These are phyloP conservation scores for Aspergillus latus DNA, from an alignment of 2,329 filamentous ascomycete genomes.

Conservation along the genomic window DNA sequence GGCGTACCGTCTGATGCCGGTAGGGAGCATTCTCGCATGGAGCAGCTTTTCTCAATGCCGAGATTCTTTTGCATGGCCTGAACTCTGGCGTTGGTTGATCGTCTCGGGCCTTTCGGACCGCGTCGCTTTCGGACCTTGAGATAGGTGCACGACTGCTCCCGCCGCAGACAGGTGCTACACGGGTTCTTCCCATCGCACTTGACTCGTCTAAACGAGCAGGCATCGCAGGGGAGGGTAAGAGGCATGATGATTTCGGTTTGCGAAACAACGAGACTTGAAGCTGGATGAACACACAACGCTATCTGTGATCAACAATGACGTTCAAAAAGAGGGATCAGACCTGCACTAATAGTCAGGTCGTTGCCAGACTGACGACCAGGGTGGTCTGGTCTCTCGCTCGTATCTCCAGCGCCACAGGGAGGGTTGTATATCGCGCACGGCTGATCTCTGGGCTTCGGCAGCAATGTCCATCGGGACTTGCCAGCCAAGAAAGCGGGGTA, in stretches of 20 bases:
- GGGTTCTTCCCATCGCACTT: slow-evolving; percentile 14
- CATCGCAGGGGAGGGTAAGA: slow-evolving; percentile 9
- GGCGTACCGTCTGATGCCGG: background rate
- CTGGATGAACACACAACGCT: background rate
- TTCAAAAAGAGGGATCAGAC: background rate
- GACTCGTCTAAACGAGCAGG: slow-evolving; percentile 11
- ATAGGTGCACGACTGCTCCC: slow-evolving; percentile 12
- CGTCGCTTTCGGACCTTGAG: slow-evolving; percentile 14
- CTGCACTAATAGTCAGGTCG: slow-evolving; percentile 4
- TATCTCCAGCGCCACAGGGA: slow-evolving; percentile 3
- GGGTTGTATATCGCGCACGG: slow-evolving; percentile 3
- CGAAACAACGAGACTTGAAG: background rate
- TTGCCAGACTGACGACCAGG: background rate
- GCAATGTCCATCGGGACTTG: background rate
- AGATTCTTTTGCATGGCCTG: slow-evolving; percentile 11
- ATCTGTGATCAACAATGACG: background rate
- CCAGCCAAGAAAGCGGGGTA: slow-evolving; percentile 11
- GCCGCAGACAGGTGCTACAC: slow-evolving; percentile 11
- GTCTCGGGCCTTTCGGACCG: slow-evolving; percentile 10
- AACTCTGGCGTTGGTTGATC: slow-evolving; percentile 6
- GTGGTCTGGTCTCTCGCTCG: background rate
- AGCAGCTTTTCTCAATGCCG: slow-evolving; percentile 7
- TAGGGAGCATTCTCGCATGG: slow-evolving; percentile 4
- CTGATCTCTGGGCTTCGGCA: slow-evolving; percentile 2
- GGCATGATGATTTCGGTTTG: slow-evolving; percentile 6